Conservation (phyloP, 805 yeast genomes). For the Ogataea ganodermae region DNA sequence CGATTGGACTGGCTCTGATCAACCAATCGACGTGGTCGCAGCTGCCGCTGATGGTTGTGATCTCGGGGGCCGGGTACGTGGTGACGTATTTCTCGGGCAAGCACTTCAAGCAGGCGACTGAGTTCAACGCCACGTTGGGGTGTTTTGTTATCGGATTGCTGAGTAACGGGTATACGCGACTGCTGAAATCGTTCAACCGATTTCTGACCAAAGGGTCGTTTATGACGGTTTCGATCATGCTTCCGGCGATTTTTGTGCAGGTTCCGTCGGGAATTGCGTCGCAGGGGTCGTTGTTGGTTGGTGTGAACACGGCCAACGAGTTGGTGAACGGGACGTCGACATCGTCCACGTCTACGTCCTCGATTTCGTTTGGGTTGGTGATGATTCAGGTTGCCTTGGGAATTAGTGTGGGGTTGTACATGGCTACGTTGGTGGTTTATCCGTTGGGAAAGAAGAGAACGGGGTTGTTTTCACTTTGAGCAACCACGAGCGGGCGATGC, state of each 20-base stretch:
- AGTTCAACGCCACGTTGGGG: slow-evolving; percentile 86
- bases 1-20: slow-evolving; percentile 60
- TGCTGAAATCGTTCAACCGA: slow-evolving; percentile 63
- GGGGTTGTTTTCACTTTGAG: slow-evolving; percentile 76
- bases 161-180: slow-evolving; percentile 85
- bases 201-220: slow-evolving; percentile 30
- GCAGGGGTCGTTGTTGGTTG: slow-evolving; percentile 80
- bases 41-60: slow-evolving; percentile 77
- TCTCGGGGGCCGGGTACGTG: slow-evolving; percentile 78
- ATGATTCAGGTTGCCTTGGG: slow-evolving; percentile 95
- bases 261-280: slow-evolving; percentile 96
- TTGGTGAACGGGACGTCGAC: slow-evolving; percentile 42
- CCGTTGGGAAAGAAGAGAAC: slow-evolving; percentile 91
- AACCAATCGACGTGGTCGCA: slow-evolving; percentile 87
- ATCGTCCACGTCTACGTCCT: slow-evolving; percentile 12
- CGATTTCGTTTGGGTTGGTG: slow-evolving; percentile 67
- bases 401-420: slow-evolving; percentile 89
- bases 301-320: slow-evolving; percentile 71
- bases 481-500: slow-evolving; percentile 6
- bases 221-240: slow-evolving; percentile 92
- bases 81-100: slow-evolving; percentile 77
- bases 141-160: slow-evolving; percentile 87
- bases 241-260: slow-evolving; percentile 92
- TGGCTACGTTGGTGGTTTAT: slow-evolving; percentile 85
- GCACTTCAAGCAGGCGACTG: slow-evolving; percentile 64